A percentile compares a stretch with the other conserved stretches of the same genome.
Conservation (phyloP, 768 basidiomycete genomes). For the Trametes gibbosa region DNA sequence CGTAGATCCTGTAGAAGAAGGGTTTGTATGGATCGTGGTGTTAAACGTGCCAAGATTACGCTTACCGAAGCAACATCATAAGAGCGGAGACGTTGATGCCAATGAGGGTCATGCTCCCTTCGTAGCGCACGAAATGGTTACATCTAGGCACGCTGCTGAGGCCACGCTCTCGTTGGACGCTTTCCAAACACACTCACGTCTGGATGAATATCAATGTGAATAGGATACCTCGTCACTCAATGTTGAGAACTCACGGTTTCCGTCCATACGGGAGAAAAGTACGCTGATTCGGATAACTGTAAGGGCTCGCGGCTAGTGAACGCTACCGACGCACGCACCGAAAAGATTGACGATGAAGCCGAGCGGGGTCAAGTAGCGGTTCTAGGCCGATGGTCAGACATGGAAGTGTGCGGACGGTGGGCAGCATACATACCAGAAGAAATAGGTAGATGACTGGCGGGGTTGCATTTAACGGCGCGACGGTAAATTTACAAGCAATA, state of each 20-base stretch:
- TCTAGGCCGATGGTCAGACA: constrained; percentile 36
- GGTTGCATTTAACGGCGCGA: not conserved
- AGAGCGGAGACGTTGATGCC: constrained; percentile 50
- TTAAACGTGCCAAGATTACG: not conserved
- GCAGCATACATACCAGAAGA: constrained; percentile 31
- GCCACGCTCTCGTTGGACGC: too few species aligned
- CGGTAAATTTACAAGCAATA: not conserved
- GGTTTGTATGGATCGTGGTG: not conserved
- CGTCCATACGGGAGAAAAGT: constrained; percentile 23
- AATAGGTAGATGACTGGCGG: constrained; percentile 36
- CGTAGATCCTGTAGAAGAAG: constrained; percentile 27
- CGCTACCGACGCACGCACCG: constrained; percentile 14
- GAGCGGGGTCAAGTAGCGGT: constrained; percentile 62
- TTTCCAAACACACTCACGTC: not conserved
- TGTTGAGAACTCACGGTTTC: constrained; percentile 13
- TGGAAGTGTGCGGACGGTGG: not conserved
- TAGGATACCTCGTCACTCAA: not conserved
- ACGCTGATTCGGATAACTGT: constrained; percentile 14
- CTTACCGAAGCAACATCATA: constrained; percentile 58
- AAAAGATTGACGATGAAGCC: constrained; percentile 57
- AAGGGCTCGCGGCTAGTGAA: not conserved
- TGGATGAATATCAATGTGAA: not conserved
- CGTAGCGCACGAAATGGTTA: constrained; percentile 31
- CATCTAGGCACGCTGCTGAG: constrained; percentile 21
- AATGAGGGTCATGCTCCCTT: constrained; percentile 46